Percentiles rank a stretch among this genome's conserved stretches.
These are phyloP conservation scores for Hypomyces rosellus DNA, from an alignment of 2,329 filamentous ascomycete genomes.

Conservation along the genomic window DNA sequence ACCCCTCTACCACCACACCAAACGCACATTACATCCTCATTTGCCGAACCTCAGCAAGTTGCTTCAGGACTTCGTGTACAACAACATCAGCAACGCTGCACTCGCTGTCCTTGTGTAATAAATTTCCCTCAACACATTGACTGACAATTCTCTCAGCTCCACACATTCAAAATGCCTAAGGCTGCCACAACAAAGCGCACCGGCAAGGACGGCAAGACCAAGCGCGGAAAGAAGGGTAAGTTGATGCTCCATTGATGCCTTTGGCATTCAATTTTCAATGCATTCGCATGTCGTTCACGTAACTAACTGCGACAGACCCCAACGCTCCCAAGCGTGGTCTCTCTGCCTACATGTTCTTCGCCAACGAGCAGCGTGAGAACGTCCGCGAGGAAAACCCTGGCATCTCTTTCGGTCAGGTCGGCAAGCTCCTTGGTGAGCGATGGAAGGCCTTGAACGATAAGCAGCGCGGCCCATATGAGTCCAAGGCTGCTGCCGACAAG, in stretches of 20 bases:
- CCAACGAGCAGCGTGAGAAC: slow-evolving; percentile 97
- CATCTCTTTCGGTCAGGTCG: slow-evolving; percentile 97
- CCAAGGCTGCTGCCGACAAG: slow-evolving; percentile 95
- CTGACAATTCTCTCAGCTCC: slow-evolving; percentile 10
- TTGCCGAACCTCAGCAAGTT: background rate
- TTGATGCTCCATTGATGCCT: slow-evolving; percentile 9
- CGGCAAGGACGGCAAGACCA: slow-evolving; percentile 46
- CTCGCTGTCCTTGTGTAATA: background rate
- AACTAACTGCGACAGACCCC: slow-evolving; percentile 56
- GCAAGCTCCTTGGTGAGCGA: slow-evolving; percentile 95
- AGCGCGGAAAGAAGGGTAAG: slow-evolving; percentile 55
- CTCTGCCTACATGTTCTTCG: slow-evolving; percentile 99
- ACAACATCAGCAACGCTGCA: no score
- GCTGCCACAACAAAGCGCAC: slow-evolving; percentile 46
- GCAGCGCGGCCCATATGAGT: slow-evolving; percentile 89
- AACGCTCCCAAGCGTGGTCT: slow-evolving; percentile 99
- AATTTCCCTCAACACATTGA: background rate
- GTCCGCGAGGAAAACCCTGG: slow-evolving; percentile 97
- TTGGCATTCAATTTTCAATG: background rate
- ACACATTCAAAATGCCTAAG: slow-evolving; percentile 51
- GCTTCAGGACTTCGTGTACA: background rate
- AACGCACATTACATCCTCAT: background rate
- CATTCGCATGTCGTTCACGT: slow-evolving; percentile 7
- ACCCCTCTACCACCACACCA: slow-evolving; percentile 17
- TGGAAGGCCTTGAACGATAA: slow-evolving; percentile 96